Evolutionary conservation across 2,329 filamentous ascomycete genomes (phyloP).

Genomic region (Erysiphe pulchra): DNA sequence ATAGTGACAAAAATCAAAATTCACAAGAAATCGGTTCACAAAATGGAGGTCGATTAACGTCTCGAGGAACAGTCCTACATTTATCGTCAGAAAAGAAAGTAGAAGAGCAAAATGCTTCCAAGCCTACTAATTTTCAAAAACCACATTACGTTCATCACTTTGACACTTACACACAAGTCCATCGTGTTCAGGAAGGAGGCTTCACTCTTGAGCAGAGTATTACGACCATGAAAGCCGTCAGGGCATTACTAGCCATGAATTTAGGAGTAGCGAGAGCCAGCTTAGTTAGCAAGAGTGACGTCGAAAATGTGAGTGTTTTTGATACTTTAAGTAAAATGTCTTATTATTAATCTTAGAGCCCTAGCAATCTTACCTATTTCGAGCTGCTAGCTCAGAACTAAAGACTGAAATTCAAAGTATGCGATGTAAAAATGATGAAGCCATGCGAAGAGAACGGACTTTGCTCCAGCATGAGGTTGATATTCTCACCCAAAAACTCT

Average conservation of each 20-base stretch:
- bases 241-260: conserved; percentile 50
- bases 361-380: conserved; percentile 71
- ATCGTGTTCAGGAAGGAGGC: conserved; percentile 43
- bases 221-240: conserved; percentile 78
- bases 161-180: conserved; percentile 76
- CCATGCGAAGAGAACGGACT: conserved; percentile 57
- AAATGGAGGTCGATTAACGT: conserved; percentile 11
- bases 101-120: conserved; percentile 16
- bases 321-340: neutral
- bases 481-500: conserved; percentile 61
- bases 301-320: conserved; percentile 39
- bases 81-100: conserved; percentile 19
- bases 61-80: conserved; percentile 24
- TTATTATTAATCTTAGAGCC: neutral
- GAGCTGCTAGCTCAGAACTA: conserved; percentile 78
- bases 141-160: conserved; percentile 86
- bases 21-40: neutral
- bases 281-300: conserved; percentile 70
- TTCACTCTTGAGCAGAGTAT: conserved; percentile 54
- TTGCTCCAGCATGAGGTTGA: conserved; percentile 89
- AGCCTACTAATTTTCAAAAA: conserved; percentile 41
- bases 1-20: neutral
- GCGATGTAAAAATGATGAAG: conserved; percentile 51
- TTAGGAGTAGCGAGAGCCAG: conserved; percentile 56
- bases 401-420: conserved; percentile 65